phyloP scores from a whole-genome alignment of 192 early-diverging fungal species.

The Allomyces javanicus region DNA sequence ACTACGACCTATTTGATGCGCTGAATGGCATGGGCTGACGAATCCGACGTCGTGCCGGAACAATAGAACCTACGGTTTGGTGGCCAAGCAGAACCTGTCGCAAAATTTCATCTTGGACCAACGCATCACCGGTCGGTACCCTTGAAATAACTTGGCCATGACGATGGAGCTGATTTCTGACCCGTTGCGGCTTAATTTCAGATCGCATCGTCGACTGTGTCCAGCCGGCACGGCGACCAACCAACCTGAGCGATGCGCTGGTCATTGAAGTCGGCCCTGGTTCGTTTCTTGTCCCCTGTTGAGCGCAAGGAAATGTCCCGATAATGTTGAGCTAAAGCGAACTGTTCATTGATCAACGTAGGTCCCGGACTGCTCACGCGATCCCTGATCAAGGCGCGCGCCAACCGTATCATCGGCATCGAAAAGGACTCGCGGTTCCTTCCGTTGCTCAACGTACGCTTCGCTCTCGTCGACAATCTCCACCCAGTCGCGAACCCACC shows the following conservation, averaged over 20 bases:
- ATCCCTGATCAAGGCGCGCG: slow-evolving; percentile 49
- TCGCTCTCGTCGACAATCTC: not conserved
- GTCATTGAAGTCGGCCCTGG: slow-evolving; percentile 61
- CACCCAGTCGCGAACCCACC: not conserved
- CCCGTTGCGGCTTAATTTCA: slow-evolving; percentile 10
- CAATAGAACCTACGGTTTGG: slow-evolving; percentile 49
- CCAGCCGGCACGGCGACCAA: slow-evolving; percentile 27
- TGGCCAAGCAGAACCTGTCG: slow-evolving; percentile 47
- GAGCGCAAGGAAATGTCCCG: not conserved
- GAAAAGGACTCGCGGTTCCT: slow-evolving; percentile 54
- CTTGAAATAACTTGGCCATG: not conserved
- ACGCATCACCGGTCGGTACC: slow-evolving; percentile 43
- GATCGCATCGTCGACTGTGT: slow-evolving; percentile 40
- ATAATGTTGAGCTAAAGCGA: no score
- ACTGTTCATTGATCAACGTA: slow-evolving; percentile 2
- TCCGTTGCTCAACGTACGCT: slow-evolving; percentile 31
- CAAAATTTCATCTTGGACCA: slow-evolving; percentile 71
- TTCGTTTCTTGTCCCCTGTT: slow-evolving; percentile 1
- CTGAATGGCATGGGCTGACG: not conserved
- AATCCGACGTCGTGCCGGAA: not conserved
- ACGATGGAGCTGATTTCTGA: not conserved
- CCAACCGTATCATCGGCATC: slow-evolving; percentile 37
- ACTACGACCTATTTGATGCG: not conserved
- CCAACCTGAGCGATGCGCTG: slow-evolving; percentile 17
- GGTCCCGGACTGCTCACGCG: slow-evolving; percentile 56